Evolutionary conservation across 2,329 filamentous ascomycete species (phyloP).

Genomic region (Fusarium humuli): DNA sequence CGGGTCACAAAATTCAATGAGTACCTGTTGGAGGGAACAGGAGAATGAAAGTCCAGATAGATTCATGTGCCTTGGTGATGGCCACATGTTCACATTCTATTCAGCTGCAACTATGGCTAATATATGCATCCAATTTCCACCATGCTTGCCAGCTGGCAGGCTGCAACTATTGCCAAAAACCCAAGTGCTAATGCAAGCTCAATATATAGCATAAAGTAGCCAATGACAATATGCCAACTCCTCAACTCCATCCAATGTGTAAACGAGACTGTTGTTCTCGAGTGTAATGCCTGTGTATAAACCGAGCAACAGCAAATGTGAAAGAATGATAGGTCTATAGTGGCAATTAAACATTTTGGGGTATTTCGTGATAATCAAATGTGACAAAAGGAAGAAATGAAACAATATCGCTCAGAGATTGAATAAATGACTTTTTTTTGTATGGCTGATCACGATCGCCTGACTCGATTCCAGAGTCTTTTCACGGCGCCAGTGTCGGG

Average conservation of each 20-base stretch:
- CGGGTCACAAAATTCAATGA: not conserved
- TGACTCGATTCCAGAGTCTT: slow-evolving; percentile 73
- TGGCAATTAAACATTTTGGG: slow-evolving; percentile 38
- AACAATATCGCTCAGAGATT: slow-evolving; percentile 1
- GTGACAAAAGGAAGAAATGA: slow-evolving; percentile 8
- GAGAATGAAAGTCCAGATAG: not conserved
- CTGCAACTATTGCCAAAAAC: slow-evolving; percentile 23
- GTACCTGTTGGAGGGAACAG: not conserved
- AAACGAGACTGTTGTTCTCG: slow-evolving; percentile 25
- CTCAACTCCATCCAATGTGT: slow-evolving; percentile 41
- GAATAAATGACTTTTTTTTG: slow-evolving; percentile 1
- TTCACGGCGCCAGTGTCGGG: slow-evolving; percentile 67
- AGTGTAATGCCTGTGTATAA: slow-evolving; percentile 18
- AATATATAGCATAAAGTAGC: slow-evolving; percentile 1
- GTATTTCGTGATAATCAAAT: slow-evolving; percentile 40
- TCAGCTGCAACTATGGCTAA: slow-evolving; percentile 5
- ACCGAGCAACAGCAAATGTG: slow-evolving; percentile 9
- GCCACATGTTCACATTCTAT: not conserved
- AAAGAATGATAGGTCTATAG: slow-evolving; percentile 22
- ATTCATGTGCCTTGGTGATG: not conserved
- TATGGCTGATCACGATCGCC: slow-evolving; percentile 52
- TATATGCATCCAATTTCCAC: slow-evolving; percentile 23
- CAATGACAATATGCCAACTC: slow-evolving; percentile 25
- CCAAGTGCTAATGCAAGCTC: not conserved
- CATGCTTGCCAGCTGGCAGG: slow-evolving; percentile 7